phyloP scores from a whole-genome alignment of 139 green algal species.

The Closterium sp. region DNA sequence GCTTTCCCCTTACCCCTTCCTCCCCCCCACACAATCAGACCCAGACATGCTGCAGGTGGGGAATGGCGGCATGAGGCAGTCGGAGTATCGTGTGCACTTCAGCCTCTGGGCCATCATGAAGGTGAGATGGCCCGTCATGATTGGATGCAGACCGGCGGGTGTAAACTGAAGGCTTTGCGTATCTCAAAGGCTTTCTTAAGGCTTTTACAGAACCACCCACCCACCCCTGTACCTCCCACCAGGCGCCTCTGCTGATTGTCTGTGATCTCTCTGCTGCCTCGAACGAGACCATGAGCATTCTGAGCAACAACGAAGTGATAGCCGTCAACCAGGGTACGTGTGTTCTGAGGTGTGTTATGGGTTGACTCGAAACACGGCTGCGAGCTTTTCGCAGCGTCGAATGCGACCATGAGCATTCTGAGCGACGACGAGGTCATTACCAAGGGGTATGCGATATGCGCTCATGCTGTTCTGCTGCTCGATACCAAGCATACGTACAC shows the following conservation, averaged over 20 bases:
- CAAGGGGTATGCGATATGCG: constrained; percentile 21
- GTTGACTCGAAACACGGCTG: background rate
- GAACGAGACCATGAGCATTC: constrained; percentile 23
- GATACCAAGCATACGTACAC: too few relatives aligned
- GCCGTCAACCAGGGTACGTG: constrained; percentile 30
- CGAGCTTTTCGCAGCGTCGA: background rate
- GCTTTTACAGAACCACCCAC: too few relatives aligned
- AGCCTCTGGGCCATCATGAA: constrained; percentile 41
- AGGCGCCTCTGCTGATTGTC: constrained; percentile 32
- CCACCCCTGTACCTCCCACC: background rate
- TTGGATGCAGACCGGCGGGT: too few relatives aligned
- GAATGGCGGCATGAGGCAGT: constrained; percentile 19
- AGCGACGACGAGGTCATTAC: constrained; percentile 11
- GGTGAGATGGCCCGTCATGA: background rate
- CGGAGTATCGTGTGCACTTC: constrained; percentile 34
- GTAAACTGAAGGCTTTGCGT: too few relatives aligned
- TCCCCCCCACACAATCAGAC: constrained; percentile 5
- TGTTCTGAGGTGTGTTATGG: too few relatives aligned
- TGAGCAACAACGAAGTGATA: constrained; percentile 27
- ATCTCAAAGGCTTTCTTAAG: background rate
- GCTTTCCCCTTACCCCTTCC: too few relatives aligned
- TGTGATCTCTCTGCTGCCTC: constrained; percentile 25
- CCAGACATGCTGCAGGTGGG: constrained; percentile 39
- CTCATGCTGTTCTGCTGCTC: background rate
- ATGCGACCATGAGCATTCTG: constrained; percentile 29